Base-by-base conservation (phyloP, 768 basidiomycete genomes). In the Tylopilus subfusipes region DNA sequence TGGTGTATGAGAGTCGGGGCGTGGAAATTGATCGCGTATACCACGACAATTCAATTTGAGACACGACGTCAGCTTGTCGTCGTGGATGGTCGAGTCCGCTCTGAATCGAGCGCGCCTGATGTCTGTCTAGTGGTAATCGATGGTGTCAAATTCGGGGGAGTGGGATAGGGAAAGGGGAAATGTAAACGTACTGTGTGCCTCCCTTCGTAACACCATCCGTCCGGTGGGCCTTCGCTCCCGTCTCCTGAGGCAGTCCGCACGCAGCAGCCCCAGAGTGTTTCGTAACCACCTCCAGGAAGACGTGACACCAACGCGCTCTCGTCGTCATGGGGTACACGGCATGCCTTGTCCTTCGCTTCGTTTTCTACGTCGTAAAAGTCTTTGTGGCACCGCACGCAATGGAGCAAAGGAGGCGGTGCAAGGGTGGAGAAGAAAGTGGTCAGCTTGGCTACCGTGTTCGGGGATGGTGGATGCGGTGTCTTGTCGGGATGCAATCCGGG, bases 161-260 rank as follows among this genome's bases (percentile, higher is more conserved):
- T 11, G 25, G 16, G 4, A n/a, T 8, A 14, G 33, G 16, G 4
- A 22, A 29, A 21, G 38, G 13, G 4, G 52, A 25, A 42, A 44
- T 51, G 24, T 13, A 16, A 19, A 47, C 64, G 54, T 40, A 78
- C 82, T 9, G 89, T 90, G 67, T 92, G 89, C 67, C 78, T 81
- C 4, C 89, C 89, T 67, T 91, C 88, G 62, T 90, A 91, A 63
- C 89, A 92, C 88, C 88, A 92, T 1, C 89, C 90, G 64, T 90
- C 87, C 2, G 89, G 90, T 1, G 90, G 89, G 0, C 89, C 89
- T 73, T 86, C 85, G 57, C 88, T 85, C 1, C 90, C 89, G 58
- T 86, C 83, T 0, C 89, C 89, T 24, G 88, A 84, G 7, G 83
- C 84, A 0, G 80, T 84, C 63, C 78, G 75, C 9, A 81, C 85